Evolutionary conservation across 2,329 filamentous ascomycete species (phyloP).

Genomic region (Stagonosporopsis cucurbitacearum): DNA sequence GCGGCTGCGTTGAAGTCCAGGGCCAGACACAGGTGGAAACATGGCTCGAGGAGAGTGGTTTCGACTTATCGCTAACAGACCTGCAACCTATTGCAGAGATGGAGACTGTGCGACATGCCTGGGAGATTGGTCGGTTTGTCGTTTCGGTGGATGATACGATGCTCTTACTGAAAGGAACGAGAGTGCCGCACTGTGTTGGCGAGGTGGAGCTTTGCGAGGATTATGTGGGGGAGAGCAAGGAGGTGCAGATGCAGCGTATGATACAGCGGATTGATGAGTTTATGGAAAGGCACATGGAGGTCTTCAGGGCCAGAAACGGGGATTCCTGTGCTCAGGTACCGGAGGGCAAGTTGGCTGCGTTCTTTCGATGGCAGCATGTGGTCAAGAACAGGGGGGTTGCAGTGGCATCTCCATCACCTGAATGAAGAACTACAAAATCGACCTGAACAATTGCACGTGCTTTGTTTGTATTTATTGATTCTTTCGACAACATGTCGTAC

Average conservation of each 20-base stretch:
- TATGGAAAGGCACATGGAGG: not conserved
- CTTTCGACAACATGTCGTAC: no score
- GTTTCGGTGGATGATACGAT: not conserved
- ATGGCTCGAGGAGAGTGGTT: not conserved
- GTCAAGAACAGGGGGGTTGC: not conserved
- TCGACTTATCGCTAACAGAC: not conserved
- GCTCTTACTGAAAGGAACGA: not conserved
- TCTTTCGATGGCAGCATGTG: not conserved
- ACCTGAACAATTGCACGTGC: no score
- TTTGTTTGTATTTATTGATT: no score
- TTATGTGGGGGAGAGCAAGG: not conserved
- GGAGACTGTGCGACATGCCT: not conserved
- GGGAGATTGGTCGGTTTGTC: not conserved
- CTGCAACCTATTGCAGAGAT: not conserved
- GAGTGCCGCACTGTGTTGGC: not conserved
- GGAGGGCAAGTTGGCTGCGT: slow-evolving; percentile 5
- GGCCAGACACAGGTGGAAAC: not conserved
- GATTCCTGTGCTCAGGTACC: not conserved
- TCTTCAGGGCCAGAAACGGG: not conserved
- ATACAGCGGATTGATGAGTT: not conserved
- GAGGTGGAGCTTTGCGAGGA: not conserved
- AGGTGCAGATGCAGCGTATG: not conserved
- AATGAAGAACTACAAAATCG: not conserved
- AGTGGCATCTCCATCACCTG: not conserved
- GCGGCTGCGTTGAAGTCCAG: not conserved